phyloP scores from a whole-genome alignment of 208 protist species.

The Leishmania tarentolae region DNA sequence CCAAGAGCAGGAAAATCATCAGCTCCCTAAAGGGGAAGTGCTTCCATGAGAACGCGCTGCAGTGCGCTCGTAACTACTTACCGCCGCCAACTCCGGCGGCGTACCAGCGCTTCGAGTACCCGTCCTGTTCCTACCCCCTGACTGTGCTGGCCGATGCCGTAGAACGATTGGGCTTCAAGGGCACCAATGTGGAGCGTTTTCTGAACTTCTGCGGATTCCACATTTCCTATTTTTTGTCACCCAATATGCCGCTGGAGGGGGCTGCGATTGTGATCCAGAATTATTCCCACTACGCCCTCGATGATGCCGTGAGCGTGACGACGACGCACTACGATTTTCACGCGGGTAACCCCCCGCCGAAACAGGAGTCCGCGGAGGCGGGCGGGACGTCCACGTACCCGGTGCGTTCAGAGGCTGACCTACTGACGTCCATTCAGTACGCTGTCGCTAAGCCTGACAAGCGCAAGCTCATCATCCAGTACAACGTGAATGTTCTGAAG shows the following conservation, averaged over 20 bases:
- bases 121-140: constrained; percentile 71
- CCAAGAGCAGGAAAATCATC: constrained; percentile 76
- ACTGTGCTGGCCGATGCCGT: constrained; percentile 90
- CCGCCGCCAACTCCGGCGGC: constrained; percentile 49
- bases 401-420: constrained; percentile 46
- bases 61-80: constrained; percentile 65
- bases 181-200: constrained; percentile 77
- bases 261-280: constrained; percentile 72
- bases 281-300: constrained; percentile 77
- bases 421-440: constrained; percentile 53
- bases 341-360: constrained; percentile 35
- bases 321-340: constrained; percentile 75
- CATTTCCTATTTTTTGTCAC: constrained; percentile 87
- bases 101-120: constrained; percentile 85
- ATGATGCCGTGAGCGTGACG: constrained; percentile 62
- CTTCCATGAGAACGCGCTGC: constrained; percentile 58
- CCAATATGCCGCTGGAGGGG: constrained; percentile 74
- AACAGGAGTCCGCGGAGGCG: constrained; percentile 11
- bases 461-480: constrained; percentile 81
- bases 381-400: constrained; percentile 30
- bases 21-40: constrained; percentile 55
- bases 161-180: constrained; percentile 67
- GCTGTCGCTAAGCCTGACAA: constrained; percentile 45
- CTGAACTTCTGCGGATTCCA: constrained; percentile 89
- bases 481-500: constrained; percentile 56